Evolutionary conservation across 2,329 filamentous ascomycete species (phyloP), one percentile per base, ranked within the genome.

Genomic region (Alternaria angustiovoidea): DNA sequence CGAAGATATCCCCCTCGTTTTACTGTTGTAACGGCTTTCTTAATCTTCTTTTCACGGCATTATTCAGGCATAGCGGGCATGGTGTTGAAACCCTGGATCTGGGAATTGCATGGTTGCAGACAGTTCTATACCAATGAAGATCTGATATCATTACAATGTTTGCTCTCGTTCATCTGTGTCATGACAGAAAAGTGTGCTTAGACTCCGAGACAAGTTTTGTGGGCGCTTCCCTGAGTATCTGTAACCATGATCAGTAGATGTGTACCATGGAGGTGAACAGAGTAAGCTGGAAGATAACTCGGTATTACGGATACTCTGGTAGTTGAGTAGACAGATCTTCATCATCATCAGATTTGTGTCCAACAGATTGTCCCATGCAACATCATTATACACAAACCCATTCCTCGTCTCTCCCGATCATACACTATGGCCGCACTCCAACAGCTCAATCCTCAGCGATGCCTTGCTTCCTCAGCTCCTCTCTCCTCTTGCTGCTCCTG

Each of bases 401-500:
- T 38, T 18, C 28, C 16, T 39, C 26, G n/a, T 22, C 22, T 24
- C 42, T 22, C n/a, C 8, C 6, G 2, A 18, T 4, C 30, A 8
- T 30, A 30, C 8, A 38, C 16, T 34, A 41, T 9, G 32, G 22
- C n/a, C 22, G 16, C 22, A n/a, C n/a, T 16, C 26, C 28, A 49
- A 11, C 41, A 12, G 5, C 42, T 59, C 47, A 66, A 51, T 74
- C 71, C 34, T 73, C 65, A 18, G 59, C 62, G 36, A 68, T 53
- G 5, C 72, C 73, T 65, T 75, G 66, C 74, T 79, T 81, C 70
- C 75, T 78, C 61, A 78, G 66, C 65, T 83, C 84, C 61, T 81
- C 83, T 53, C 78, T 77, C 62, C 81, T 75, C 73, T 81, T 81
- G 72, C 82, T 80, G 20, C 84, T 88, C 75, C 85, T 84, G 64